Evolutionary conservation across 495 filamentous ascomycete genomes (phyloP).

Genomic region (Aspergillus sclerotiicarbonarius): DNA sequence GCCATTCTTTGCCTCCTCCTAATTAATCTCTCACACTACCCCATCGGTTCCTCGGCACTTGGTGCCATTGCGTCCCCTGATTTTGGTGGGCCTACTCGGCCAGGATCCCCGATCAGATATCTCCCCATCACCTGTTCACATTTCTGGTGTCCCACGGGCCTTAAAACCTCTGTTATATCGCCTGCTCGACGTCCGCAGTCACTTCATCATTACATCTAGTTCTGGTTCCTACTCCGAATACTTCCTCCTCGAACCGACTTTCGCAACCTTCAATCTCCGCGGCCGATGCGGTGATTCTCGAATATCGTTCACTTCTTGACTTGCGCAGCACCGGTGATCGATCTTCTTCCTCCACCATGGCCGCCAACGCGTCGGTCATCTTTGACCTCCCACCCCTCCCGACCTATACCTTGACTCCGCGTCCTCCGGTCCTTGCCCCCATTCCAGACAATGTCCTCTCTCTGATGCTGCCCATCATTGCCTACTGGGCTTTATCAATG

Average conservation of each 20-base stretch:
- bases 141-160: neutral
- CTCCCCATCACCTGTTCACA: constrained; percentile 1
- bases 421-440: constrained; percentile 67
- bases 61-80: constrained; percentile 4
- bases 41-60: constrained; percentile 2
- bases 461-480: constrained; percentile 71
- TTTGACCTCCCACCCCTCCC: constrained; percentile 74
- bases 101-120: constrained; percentile 2
- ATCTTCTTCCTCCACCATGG: constrained; percentile 27
- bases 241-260: neutral
- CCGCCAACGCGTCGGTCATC: constrained; percentile 39
- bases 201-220: neutral
- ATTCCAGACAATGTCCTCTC: constrained; percentile 79
- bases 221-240: neutral
- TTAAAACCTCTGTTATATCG: neutral
- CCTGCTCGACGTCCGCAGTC: neutral
- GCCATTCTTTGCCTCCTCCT: neutral
- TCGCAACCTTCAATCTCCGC: neutral
- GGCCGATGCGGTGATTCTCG: constrained; percentile 12
- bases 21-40: neutral
- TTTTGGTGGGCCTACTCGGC: constrained; percentile 5
- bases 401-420: constrained; percentile 62
- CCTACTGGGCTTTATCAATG: constrained; percentile 86
- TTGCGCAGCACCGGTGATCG: constrained; percentile 5
- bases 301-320: neutral